Evolutionary conservation across 331 rosid genomes (phyloP).

Genomic region (Pyrus hybrid): DNA sequence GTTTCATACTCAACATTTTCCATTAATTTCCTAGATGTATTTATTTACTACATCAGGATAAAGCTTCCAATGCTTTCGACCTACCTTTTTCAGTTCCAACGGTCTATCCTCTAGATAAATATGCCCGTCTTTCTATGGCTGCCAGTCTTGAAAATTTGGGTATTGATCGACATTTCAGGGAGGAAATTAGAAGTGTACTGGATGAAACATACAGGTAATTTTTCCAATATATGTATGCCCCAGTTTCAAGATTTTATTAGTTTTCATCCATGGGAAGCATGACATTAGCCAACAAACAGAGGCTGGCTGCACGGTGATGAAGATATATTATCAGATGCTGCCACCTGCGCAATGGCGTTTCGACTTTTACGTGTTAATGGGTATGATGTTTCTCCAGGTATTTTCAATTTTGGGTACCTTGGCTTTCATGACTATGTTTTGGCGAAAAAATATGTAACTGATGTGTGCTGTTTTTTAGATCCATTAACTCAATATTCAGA

Average conservation of each 20-base stretch:
- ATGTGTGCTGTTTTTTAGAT: conserved; percentile 37
- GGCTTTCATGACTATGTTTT: conserved; percentile 1
- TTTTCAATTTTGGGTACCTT: conserved; percentile 5
- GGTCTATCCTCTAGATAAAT: conserved; percentile 54
- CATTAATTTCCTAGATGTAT: not conserved
- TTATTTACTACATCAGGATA: not conserved
- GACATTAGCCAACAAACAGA: conserved; percentile 33
- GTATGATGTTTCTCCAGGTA: conserved; percentile 77
- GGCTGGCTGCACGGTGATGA: conserved; percentile 66
- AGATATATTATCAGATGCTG: conserved; percentile 54
- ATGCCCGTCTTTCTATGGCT: conserved; percentile 59
- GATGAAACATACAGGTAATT: conserved; percentile 69
- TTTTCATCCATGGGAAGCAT: conserved; percentile 1
- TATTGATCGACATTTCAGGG: conserved; percentile 49
- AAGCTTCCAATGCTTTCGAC: not conserved
- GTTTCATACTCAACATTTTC: conserved; percentile 25
- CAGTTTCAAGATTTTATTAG: not conserved
- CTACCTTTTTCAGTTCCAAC: conserved; percentile 55
- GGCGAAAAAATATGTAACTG: not conserved
- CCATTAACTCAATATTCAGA: conserved; percentile 47
- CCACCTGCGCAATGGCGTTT: conserved; percentile 78
- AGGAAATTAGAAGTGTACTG: conserved; percentile 53
- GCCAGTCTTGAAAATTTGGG: conserved; percentile 76
- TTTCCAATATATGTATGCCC: not conserved
- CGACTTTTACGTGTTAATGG: conserved; percentile 58